Percentiles rank a stretch among this genome's conserved stretches.
Conservation (phyloP, 495 filamentous ascomycete genomes). For the Aspergillus sparsus region DNA sequence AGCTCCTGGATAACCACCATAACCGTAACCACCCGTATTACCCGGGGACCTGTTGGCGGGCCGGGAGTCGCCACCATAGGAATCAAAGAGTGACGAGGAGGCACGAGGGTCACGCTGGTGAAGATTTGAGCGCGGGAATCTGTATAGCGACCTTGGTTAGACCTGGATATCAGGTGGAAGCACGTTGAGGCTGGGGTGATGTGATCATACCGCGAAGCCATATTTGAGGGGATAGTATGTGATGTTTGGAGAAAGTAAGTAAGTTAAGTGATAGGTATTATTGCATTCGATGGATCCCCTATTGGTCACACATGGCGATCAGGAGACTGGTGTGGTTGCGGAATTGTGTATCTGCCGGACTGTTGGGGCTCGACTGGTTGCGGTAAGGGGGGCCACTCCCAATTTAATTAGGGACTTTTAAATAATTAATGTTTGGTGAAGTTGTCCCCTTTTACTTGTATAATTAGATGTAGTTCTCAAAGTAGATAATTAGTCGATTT, state of each 20-base stretch:
- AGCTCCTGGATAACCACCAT: constrained; percentile 62
- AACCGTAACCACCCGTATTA: constrained; percentile 50
- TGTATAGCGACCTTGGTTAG: constrained; percentile 21
- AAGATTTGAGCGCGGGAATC: constrained; percentile 52
- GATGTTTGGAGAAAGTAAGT: background rate
- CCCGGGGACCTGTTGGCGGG: constrained; percentile 54
- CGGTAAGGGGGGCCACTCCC: background rate
- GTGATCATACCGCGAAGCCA: constrained; percentile 35
- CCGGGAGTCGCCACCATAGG: constrained; percentile 67
- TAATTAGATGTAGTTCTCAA: too few species aligned
- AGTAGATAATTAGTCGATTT: too few species aligned
- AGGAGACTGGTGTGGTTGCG: background rate
- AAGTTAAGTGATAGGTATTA: background rate
- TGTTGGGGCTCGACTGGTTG: too few species aligned
- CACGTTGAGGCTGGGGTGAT: background rate
- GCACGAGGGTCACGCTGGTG: constrained; percentile 79
- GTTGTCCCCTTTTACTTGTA: too few species aligned
- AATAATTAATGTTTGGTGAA: too few species aligned
- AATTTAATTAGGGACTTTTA: background rate
- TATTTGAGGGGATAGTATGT: constrained; percentile 17
- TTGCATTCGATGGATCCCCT: background rate
- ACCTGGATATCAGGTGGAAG: background rate
- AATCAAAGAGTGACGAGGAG: constrained; percentile 81
- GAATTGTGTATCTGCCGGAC: background rate
- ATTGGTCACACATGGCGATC: constrained; percentile 1